These are phyloP conservation scores for Lipomyces chichibuensis DNA, from an alignment of 805 yeast species.

Conservation along the genomic window DNA sequence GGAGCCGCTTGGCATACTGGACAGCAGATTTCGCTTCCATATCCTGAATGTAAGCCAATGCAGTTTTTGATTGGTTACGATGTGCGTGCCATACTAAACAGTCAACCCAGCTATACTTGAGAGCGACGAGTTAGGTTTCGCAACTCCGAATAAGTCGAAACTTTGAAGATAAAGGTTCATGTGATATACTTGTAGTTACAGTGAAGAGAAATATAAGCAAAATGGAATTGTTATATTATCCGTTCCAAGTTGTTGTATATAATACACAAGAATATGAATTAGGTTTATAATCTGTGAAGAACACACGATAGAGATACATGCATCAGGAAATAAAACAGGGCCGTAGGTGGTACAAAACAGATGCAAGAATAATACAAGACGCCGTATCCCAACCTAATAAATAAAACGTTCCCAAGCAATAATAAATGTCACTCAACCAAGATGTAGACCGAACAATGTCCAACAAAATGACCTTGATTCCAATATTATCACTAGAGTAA, in stretches of 20 bases:
- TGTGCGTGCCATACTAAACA: not conserved
- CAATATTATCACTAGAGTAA: not conserved
- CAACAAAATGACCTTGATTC: not conserved
- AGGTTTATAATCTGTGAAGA: not conserved
- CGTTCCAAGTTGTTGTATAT: not conserved
- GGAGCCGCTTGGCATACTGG: constrained; percentile 70
- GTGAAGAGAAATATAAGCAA: not conserved
- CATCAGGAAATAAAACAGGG: not conserved
- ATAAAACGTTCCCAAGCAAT: not conserved
- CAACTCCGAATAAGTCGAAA: not conserved
- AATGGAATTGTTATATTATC: not conserved
- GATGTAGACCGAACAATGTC: not conserved
- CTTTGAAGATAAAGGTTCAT: not conserved
- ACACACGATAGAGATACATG: not conserved
- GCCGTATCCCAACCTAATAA: not conserved
- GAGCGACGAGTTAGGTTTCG: constrained; percentile 4
- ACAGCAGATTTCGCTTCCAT: constrained; percentile 18
- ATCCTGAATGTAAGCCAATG: constrained; percentile 22
- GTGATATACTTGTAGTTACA: not conserved
- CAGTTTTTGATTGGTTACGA: not conserved
- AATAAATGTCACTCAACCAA: not conserved
- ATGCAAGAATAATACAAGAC: not conserved
- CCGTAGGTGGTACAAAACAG: not conserved
- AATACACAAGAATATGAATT: not conserved
- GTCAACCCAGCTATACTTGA: constrained; percentile 7